Base-by-base conservation (phyloP, 176 grass and related monocot genomes). In the Themeda triandra region DNA sequence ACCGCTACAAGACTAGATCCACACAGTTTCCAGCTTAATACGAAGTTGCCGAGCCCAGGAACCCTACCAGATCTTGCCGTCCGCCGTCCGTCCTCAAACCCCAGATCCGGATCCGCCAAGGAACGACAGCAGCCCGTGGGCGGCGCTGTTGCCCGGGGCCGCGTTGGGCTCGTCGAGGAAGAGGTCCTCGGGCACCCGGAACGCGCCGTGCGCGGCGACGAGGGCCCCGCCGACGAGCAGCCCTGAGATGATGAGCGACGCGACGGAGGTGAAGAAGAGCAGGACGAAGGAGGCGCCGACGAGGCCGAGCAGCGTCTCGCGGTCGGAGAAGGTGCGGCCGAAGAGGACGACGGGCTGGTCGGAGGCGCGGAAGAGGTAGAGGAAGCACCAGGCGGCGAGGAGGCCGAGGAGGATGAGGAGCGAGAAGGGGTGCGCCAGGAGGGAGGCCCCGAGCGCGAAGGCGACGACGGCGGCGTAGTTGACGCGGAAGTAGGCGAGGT, bases 401-500 rank as follows among this genome's bases (percentile, higher is more conserved):
- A 99, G 84, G 30, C 76, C 89, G 3, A 96, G 81, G 70, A 96
- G 91, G 86, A 96, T 80, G 80, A 92, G 73, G 59, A 99, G 91
- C 76, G 96, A 99, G 87, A 99, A 85, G 27, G 96, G 96, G 81
- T 95, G 86, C 35, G 93, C 82, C 27, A 94, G 77, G 81, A 99
- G 93, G 28, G 96, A 99, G 41, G 90, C 78, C 11, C 78, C 93
- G 23, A 99, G 93, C 59, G 84, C 75, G 27, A 88, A 87, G 68
- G 91, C 91, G 40, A 96, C 85, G 32, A 99, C 66, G 80, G 96
- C 89, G 83, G 91, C 86, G 88, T 99, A 99, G 89, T 99, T 99
- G 64, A 99, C 89, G 83, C 96, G 96, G 81, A 99, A 99, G 84
- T 99, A 99, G 80, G 91, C 71, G 74, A 99, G 91, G 75, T 99